These are phyloP conservation scores for Trichoderma sp. DNA, from an alignment of 2,329 filamentous ascomycete genomes.

Conservation along the genomic window DNA sequence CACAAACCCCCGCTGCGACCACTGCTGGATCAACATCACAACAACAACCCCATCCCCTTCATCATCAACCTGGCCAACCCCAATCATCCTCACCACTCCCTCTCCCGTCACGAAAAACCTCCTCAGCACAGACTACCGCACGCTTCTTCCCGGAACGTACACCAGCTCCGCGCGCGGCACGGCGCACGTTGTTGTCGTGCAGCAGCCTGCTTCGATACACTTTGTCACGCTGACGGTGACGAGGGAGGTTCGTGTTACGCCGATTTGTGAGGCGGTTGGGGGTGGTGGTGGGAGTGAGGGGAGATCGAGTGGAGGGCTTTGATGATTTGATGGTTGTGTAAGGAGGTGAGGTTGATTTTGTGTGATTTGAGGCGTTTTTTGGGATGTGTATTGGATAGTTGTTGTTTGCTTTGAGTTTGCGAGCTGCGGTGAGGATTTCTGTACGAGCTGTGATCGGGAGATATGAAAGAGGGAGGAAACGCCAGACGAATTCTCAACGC, in stretches of 20 bases:
- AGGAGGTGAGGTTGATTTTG: too few relatives aligned
- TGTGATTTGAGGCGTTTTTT: neutral
- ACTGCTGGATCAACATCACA: slow-evolving; percentile 31
- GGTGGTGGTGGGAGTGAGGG: neutral
- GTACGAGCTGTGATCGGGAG: too few relatives aligned
- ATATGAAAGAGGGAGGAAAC: too few relatives aligned
- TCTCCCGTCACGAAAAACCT: neutral
- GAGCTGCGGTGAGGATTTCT: too few relatives aligned
- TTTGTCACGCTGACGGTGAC: slow-evolving; percentile 11
- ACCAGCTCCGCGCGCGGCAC: slow-evolving; percentile 13
- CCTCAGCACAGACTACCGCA: slow-evolving; percentile 17
- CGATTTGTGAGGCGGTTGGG: neutral
- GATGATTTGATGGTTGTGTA: too few relatives aligned
- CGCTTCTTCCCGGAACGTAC: slow-evolving; percentile 13
- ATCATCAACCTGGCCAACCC: neutral
- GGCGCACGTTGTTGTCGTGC: slow-evolving; percentile 11
- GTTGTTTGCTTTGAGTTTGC: too few relatives aligned
- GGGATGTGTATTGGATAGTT: too few relatives aligned
- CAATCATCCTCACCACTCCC: slow-evolving; percentile 9
- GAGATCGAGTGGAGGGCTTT: too few relatives aligned
- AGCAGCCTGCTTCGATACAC: slow-evolving; percentile 7
- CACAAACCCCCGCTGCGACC: slow-evolving; percentile 35
- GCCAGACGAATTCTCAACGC: too few relatives aligned
- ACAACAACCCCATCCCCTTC: slow-evolving; percentile 12
- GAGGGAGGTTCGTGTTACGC: neutral